Evolutionary conservation across 2,329 filamentous ascomycete genomes (phyloP).

Genomic region (Beauveria sp.): DNA sequence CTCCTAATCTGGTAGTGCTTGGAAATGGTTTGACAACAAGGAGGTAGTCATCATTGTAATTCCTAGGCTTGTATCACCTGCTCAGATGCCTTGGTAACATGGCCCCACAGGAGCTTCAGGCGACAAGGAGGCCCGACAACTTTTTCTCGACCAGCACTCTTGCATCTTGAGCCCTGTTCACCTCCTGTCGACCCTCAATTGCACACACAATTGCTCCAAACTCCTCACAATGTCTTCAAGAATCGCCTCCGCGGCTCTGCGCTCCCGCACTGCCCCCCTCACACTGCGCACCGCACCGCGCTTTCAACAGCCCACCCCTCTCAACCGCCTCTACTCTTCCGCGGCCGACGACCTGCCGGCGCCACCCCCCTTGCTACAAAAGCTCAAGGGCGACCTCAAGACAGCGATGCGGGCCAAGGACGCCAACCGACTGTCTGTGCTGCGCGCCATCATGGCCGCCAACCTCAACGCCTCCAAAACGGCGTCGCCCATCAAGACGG

Average conservation of each 20-base stretch:
- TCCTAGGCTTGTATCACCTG: too few species aligned
- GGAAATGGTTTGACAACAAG: too few species aligned
- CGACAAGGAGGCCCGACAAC: not conserved
- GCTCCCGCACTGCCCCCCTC: not conserved
- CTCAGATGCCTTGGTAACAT: too few species aligned
- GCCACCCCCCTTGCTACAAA: slow-evolving; percentile 41
- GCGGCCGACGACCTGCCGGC: slow-evolving; percentile 8
- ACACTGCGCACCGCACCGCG: not conserved
- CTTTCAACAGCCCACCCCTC: not conserved
- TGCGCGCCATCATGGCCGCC: slow-evolving; percentile 61
- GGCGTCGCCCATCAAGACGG: slow-evolving; percentile 57
- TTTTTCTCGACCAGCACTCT: not conserved
- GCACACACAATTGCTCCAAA: not conserved
- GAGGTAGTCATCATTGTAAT: too few species aligned
- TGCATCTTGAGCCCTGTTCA: not conserved
- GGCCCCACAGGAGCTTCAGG: slow-evolving; percentile 7
- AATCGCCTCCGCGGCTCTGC: not conserved
- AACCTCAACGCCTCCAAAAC: slow-evolving; percentile 73
- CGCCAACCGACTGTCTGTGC: slow-evolving; percentile 55
- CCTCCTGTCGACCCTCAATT: not conserved
- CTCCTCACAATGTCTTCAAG: not conserved
- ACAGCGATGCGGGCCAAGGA: slow-evolving; percentile 60
- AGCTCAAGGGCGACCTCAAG: slow-evolving; percentile 56
- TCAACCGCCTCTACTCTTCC: slow-evolving; percentile 1
- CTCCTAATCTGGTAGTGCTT: too few species aligned